Base-by-base conservation (phyloP, 192 early-diverging fungal species). In the Entomortierella chlamydospora region DNA sequence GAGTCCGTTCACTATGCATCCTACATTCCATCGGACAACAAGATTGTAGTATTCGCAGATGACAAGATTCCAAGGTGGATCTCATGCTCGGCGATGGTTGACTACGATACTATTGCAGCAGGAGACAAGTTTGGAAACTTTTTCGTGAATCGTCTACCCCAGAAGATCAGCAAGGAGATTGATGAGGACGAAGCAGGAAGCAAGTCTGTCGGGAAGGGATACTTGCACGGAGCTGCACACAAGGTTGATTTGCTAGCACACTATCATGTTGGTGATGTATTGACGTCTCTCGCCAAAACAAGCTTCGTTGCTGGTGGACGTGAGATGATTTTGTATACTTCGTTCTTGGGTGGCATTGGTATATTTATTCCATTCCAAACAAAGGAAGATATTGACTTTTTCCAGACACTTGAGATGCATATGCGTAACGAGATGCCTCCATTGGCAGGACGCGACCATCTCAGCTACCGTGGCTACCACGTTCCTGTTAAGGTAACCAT, bases 91-190 rank as follows among this genome's bases (percentile, higher is more conserved):
- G 68, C 86, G 11, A 91, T 97, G 88, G 79, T 96, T 34, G 96
- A 98, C 83, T 97, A 96, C 70, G 93, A 98, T 70, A 98, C 98
- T 7, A 88, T 97, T 7, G 93, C 89, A 7, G 93, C 90, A 20
- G 97, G 94, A 22, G 98, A 99, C 88, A 96, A 97, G 82, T 99
- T 99, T 90, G 98, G 98, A 34, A 97, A 97, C 66, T 82, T 99
- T 25, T 92, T 91, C 58, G 90, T 94, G 13, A 68, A 91, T 57
- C 88, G 98, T 25, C 76, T 95, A 64, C 88, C 95, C 2, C 61
- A 84, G 26, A 82, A 87, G 9, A 86, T 90, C 0, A 87, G 86
- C 25, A 83, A 91, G 55, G 90, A 93, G 59, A 81, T 98, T 49
- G 96, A 97, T 56, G 92, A 95, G 30, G 97, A 98, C 72, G 90